phyloP scores from a whole-genome alignment of 331 rosid genomes.

The Arachis monticola region DNA sequence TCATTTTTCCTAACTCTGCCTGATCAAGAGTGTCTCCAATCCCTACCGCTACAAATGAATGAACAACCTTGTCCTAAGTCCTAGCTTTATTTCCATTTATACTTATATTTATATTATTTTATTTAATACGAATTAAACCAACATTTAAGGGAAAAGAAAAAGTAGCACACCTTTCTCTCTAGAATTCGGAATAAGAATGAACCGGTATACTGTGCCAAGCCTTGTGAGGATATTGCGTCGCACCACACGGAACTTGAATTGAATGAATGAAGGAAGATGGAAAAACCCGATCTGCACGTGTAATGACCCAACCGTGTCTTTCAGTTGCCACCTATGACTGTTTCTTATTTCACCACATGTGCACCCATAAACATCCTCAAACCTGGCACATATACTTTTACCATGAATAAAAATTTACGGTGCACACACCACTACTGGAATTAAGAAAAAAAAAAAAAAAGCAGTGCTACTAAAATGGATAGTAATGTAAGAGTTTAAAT shows the following conservation, averaged over 20 bases:
- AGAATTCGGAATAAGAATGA: neutral
- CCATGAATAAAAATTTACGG: neutral
- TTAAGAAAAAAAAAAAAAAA: no score
- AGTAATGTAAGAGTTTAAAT: no score
- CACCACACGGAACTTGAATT: constrained; percentile 24
- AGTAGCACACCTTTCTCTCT: neutral
- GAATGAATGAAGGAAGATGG: neutral
- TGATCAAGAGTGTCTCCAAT: no score
- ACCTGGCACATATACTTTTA: constrained; percentile 26
- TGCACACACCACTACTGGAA: neutral
- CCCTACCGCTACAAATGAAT: no score
- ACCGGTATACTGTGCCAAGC: neutral
- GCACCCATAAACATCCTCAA: neutral
- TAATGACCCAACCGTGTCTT: constrained; percentile 29
- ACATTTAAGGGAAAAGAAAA: neutral
- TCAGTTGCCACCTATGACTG: constrained; percentile 42
- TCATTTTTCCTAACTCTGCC: neutral
- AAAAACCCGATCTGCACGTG: constrained; percentile 7
- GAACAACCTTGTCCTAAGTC: no score
- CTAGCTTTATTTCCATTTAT: no score
- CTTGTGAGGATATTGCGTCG: neutral
- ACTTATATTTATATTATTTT: no score
- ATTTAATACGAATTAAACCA: no score
- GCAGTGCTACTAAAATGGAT: no score
- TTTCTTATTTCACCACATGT: neutral